Evolutionary conservation across 306 rosid species (phyloP).

Genomic region (Quercus dentata): DNA sequence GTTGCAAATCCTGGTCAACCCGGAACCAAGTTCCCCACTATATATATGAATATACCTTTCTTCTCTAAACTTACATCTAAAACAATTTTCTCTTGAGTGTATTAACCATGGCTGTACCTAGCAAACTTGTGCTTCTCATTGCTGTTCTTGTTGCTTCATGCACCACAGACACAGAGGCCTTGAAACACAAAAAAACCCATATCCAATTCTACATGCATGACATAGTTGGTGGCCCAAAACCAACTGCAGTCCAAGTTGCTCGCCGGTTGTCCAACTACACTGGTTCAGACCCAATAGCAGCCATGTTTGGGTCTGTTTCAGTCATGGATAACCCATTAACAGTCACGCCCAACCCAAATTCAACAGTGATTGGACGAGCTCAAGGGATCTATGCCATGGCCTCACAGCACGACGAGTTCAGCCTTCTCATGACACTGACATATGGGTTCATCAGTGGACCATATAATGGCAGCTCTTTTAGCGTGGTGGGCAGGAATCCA

Average conservation of each 20-base stretch:
- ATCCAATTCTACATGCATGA: conserved; percentile 35
- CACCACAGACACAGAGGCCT: conserved; percentile 8
- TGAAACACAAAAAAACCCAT: conserved; percentile 2
- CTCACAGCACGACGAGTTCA: conserved; percentile 24
- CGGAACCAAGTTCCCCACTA: no score
- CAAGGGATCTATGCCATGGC: conserved; percentile 21
- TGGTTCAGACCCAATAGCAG: conserved; percentile 16
- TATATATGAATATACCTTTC: no score
- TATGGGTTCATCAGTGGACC: conserved; percentile 10
- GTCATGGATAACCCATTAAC: conserved; percentile 24
- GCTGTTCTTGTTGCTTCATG: neutral
- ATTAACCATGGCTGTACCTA: neutral
- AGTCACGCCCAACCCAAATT: conserved; percentile 13
- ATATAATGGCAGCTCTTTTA: conserved; percentile 12
- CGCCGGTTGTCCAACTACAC: conserved; percentile 18
- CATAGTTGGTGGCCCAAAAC: conserved; percentile 19
- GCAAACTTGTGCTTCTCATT: neutral
- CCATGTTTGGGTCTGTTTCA: conserved; percentile 18
- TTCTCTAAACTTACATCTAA: neutral
- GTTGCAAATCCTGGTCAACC: no score
- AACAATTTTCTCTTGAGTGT: neutral
- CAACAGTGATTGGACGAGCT: conserved; percentile 21
- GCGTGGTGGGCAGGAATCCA: conserved; percentile 20
- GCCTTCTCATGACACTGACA: conserved; percentile 22
- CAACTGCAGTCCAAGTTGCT: conserved; percentile 16